Base-by-base conservation (phyloP, 1,139 yeast genomes). In the Citeromyces hawaiiensis region DNA sequence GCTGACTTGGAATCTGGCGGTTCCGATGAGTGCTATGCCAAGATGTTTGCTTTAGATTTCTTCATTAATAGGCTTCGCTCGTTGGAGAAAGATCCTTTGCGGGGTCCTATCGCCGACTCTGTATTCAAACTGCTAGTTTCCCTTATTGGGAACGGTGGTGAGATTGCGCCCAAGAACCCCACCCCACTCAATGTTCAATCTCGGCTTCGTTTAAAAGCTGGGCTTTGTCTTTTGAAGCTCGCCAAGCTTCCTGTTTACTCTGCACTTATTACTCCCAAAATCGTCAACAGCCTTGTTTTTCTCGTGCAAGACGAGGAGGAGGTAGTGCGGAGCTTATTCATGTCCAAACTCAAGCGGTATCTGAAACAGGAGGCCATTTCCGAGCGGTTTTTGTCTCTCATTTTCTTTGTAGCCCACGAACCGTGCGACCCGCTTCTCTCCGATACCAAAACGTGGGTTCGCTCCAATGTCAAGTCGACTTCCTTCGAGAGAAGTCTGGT, bases 81-180 rank as follows among this genome's bases (percentile, higher is more conserved):
- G 0, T 55, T 68, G 11, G 67, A 64, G 6, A 54, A 56, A 16
- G 55, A 51, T 1, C 63, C 57, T 2, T 56, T 57, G 4, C 57
- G 50, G 39, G 51, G 53, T 41, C 61, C 57, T 25, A 63, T 60
- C 44, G 75, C 82, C 0, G 72, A 67, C 41, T 86, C 88, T 7
- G 76, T 83, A 0, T 57, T 85, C 44, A 83, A 81, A 47, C 59
- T 85, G 34, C 64, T 86, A 36, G 64, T 72, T 35, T 74, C 88
- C 2, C 61, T 83, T 29, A 72, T 87, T 38, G 74, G 78, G 2
- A 81, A 81, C 53, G 82, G 83, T 38, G 96, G 96, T n/a, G 96
- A 87, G 51, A 69, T 87, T 21, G 72, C 79, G 2, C 66, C 66
- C 19, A 63, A 64, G 36, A 50, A 66, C 3, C 59, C 56, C 4